A percentile compares a stretch with the other conserved stretches of the same genome.
Conservation (phyloP, 129 eudicot species). For the Flaveria ramosissima region DNA sequence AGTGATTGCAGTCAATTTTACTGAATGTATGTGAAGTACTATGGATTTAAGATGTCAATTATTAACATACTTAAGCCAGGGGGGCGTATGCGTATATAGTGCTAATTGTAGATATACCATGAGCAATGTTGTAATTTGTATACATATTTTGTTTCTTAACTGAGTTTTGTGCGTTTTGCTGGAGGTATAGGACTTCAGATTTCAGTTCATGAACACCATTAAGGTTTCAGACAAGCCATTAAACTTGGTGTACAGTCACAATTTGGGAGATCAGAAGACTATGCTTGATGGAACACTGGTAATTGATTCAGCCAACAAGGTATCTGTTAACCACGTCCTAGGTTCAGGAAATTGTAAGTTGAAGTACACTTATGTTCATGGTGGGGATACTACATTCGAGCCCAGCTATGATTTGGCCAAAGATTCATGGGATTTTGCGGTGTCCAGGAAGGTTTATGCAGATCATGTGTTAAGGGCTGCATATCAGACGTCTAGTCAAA, state of each 20-base stretch:
- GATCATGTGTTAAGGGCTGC: slow-evolving; percentile 68
- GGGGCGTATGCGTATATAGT: not conserved
- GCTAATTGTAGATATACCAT: not conserved
- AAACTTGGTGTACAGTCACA: slow-evolving; percentile 75
- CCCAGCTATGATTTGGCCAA: slow-evolving; percentile 75
- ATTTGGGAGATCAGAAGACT: slow-evolving; percentile 63
- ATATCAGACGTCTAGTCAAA: slow-evolving; percentile 66
- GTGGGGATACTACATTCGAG: slow-evolving; percentile 78
- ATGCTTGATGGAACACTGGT: slow-evolving; percentile 76
- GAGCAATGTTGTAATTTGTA: not conserved
- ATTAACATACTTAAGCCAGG: not conserved
- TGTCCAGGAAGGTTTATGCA: slow-evolving; percentile 60
- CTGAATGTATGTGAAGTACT: not conserved
- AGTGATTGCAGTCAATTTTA: not conserved
- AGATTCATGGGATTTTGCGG: slow-evolving; percentile 83
- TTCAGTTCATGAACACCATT: slow-evolving; percentile 82
- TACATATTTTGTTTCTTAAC: not conserved
- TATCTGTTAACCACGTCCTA: slow-evolving; percentile 70
- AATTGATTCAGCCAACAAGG: slow-evolving; percentile 77
- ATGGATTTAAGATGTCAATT: not conserved
- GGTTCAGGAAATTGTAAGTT: slow-evolving; percentile 71
- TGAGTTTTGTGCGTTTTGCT: slow-evolving; percentile 20
- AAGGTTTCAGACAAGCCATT: slow-evolving; percentile 78
- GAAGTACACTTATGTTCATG: slow-evolving; percentile 69
- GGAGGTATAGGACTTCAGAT: slow-evolving; percentile 63